Percentiles rank a stretch among this genome's conserved stretches.
Evolutionary conservation across 78 protist genomes (phyloP).

Genomic region (Dictyostelium firmibasis): DNA sequence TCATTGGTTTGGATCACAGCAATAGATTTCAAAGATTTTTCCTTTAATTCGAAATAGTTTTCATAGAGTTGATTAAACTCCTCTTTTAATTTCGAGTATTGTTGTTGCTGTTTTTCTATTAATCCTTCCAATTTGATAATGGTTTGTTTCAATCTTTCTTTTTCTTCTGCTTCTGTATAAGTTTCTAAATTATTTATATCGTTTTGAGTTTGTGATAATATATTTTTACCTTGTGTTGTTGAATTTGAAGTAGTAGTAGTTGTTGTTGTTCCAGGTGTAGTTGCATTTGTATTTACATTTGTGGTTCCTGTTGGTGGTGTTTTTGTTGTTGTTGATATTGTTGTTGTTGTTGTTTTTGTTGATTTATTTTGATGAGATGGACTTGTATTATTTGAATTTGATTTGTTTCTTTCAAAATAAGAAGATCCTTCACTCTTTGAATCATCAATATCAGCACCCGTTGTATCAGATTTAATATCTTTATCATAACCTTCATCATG

Average conservation of each 20-base stretch:
- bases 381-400: background rate
- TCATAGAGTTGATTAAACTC: conserved; percentile 39
- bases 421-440: background rate
- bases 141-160: conserved; percentile 19
- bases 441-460: background rate
- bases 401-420: background rate
- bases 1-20: conserved; percentile 59
- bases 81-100: conserved; percentile 26
- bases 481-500: background rate
- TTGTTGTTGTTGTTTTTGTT: background rate
- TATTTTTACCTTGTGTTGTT: background rate
- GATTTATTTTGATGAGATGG: background rate
- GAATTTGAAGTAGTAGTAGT: background rate
- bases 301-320: background rate
- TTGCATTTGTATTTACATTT: background rate
- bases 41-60: conserved; percentile 8
- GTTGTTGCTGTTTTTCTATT: conserved; percentile 31
- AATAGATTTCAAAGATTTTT: conserved; percentile 23
- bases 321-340: background rate
- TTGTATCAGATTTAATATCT: background rate
- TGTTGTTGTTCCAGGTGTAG: background rate
- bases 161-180: conserved; percentile 45
- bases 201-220: background rate
- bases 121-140: conserved; percentile 30
- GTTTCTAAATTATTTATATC: conserved; percentile 39